A percentile compares a stretch with the other conserved stretches of the same genome.
Evolutionary conservation across 2,329 filamentous ascomycete species (phyloP).

Genomic region (Diaporthe citriasiana): DNA sequence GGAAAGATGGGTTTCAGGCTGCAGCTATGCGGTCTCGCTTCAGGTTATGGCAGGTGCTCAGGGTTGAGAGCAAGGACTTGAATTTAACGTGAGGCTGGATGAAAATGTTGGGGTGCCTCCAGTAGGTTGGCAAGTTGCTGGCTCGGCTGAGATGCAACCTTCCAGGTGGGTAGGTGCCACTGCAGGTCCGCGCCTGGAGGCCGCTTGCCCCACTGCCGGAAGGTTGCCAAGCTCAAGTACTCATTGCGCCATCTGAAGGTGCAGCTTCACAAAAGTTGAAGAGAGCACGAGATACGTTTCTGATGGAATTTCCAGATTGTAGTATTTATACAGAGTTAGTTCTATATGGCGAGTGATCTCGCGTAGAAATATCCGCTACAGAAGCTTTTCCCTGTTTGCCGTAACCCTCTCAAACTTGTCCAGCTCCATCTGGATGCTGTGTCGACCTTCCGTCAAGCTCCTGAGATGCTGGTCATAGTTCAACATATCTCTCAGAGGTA

Average conservation of each 20-base stretch:
- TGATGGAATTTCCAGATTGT: background rate
- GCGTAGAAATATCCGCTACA: conserved; percentile 48
- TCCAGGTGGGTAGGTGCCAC: background rate
- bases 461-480: conserved; percentile 91
- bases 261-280: background rate
- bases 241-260: background rate
- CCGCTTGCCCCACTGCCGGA: background rate
- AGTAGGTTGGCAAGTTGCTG: background rate
- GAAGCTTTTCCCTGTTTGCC: conserved; percentile 66
- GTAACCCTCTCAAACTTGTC: conserved; percentile 70
- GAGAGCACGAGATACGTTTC: background rate
- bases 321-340: background rate
- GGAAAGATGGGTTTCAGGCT: background rate
- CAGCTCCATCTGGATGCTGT: conserved; percentile 71
- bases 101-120: background rate
- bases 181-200: background rate
- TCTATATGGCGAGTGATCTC: background rate
- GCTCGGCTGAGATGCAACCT: background rate
- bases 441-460: conserved; percentile 87
- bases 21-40: background rate
- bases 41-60: background rate
- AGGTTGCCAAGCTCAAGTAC: background rate
- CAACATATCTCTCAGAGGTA: conserved; percentile 96
- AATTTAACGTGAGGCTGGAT: background rate
- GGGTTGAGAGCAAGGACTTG: background rate